Evolutionary conservation across 2,329 filamentous ascomycete genomes (phyloP), one percentile per base, ranked within the genome.

Genomic region (Lasiodiplodia theobromae): DNA sequence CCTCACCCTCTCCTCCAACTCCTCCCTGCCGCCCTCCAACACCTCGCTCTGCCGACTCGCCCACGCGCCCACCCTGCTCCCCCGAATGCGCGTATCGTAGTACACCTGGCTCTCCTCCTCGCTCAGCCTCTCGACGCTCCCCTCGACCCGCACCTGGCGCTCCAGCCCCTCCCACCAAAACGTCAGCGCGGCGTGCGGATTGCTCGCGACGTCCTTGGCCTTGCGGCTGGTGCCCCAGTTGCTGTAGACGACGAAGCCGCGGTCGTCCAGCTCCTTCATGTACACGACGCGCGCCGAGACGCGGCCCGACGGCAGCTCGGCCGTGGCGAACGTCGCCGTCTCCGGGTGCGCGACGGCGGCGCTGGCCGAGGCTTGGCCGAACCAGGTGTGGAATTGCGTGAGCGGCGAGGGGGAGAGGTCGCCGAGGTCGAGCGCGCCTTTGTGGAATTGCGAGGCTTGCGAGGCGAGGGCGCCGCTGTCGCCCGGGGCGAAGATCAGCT

Each of bases 161-260:
- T 99, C 94, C 69, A 96, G 80, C 66, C 88, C 85, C 72, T 90
- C 87, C 96, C 96, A 99, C 89, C 90, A 94, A 79, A 99, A 99
- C 5, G 93, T 93, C 74, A 99, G 84, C 58, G 89, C 89, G 0
- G 92, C 95, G 82, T 91, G 91, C 34, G 87, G 87, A 79, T 98
- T 99, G 4, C 81, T 85, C 25, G 83, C 85, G 7, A 96, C 82
- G 77, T 97, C 93, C 62, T 81, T 76, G 0, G 89, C 87, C 82
- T 90, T 89, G 82, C 69, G 89, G 92, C 0, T 28, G 4, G 92
- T 96, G 70, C 89, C 94, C 83, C 94, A 95, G 80, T 99, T 99
- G 76, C 89, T 92, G 85, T 98, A 99, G 60, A 99, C 86, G 53
- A 98, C 93, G 81, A 96, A 99, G 18, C 94, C 94, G 23, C 79